Evolutionary conservation across 768 basidiomycete genomes (phyloP), one percentile per base, ranked within the genome.

Genomic region (Podaxis carcinomalis): DNA sequence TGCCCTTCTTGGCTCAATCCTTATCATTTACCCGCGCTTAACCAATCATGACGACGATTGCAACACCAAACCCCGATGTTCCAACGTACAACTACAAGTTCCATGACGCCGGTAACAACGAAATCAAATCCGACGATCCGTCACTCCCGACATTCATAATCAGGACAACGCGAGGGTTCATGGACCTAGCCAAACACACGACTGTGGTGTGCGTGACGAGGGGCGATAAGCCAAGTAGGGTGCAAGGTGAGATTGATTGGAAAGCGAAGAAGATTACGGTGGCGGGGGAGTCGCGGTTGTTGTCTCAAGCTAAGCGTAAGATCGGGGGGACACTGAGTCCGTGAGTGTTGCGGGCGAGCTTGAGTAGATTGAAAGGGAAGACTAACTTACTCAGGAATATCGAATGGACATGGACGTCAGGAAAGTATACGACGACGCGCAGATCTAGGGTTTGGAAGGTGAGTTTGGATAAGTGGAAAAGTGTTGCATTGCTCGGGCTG

Each of bases 381-480:
- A 36, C 57, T 55, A 46, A 58, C 28, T 35, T 42, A 13, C 9
- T 35, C 27, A 64, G 61, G 25, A 44, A 27, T n/a, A 56, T 25
- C 32, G 64, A 67, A 54, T 67, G 66, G 66, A 59, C 59, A 21
- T 67, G 66, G 66, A 25, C 57, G 14, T 60, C 60, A 16, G 61
- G 36, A 16, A 65, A 56, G 53, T 67, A 65, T 21, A 42, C 53
- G 27, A 57, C 47, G n/a, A 62, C 25, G 27, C 39, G 32, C 13
- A 57, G 58, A 7, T 53, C 61, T 16, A 7, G 64, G 4, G 44
- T 50, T 14, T 67, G 66, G 64, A 67, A 53, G 60, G 64, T 67
- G 32, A 63, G 62, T 9, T 46, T 13, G 7, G 14, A 10, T 21
- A 27, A 10, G 4, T 13, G 19, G 19, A 11, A 49, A 4, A 49